These are phyloP conservation scores for Colletotrichum sidae DNA, from an alignment of 2,329 filamentous ascomycete species.

Conservation along the genomic window DNA sequence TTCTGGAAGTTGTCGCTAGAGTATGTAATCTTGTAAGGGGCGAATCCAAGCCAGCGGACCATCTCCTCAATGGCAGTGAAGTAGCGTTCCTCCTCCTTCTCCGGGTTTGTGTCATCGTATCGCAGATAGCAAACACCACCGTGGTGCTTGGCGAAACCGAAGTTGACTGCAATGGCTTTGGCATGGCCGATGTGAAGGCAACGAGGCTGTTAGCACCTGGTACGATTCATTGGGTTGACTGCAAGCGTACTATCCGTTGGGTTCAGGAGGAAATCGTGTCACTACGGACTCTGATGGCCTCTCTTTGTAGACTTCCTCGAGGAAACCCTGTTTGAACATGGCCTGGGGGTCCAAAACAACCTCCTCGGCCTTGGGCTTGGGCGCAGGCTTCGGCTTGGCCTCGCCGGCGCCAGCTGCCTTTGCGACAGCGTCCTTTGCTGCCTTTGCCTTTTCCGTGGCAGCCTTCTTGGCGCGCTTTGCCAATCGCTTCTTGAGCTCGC, in stretches of 20 bases:
- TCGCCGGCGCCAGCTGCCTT: slow-evolving; percentile 45
- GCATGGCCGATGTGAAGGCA: slow-evolving; percentile 78
- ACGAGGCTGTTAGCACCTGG: not conserved
- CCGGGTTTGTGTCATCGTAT: slow-evolving; percentile 96
- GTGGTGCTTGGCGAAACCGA: slow-evolving; percentile 90
- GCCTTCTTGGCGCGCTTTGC: slow-evolving; percentile 70
- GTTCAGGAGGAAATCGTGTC: slow-evolving; percentile 85
- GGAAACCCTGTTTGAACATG: slow-evolving; percentile 86
- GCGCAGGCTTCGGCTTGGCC: slow-evolving; percentile 41
- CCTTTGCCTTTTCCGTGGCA: slow-evolving; percentile 63
- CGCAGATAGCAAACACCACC: slow-evolving; percentile 74
- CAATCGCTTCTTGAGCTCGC: slow-evolving; percentile 71
- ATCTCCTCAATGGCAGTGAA: slow-evolving; percentile 91
- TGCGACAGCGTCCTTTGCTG: slow-evolving; percentile 47
- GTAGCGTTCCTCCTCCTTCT: slow-evolving; percentile 90
- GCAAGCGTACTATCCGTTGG: slow-evolving; percentile 77
- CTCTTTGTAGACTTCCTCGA: slow-evolving; percentile 78
- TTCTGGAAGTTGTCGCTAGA: slow-evolving; percentile 91
- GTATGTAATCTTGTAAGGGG: slow-evolving; percentile 76
- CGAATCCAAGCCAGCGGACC: slow-evolving; percentile 80
- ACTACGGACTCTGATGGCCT: slow-evolving; percentile 70
- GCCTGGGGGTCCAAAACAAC: slow-evolving; percentile 65
- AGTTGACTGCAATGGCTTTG: slow-evolving; percentile 96
- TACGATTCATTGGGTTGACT: slow-evolving; percentile 65
- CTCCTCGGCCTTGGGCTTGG: slow-evolving; percentile 59